A percentile compares a stretch with the other conserved stretches of the same genome.
Evolutionary conservation across 352 stramenopile species (phyloP).

Genomic region (Blastocystis sp.): DNA sequence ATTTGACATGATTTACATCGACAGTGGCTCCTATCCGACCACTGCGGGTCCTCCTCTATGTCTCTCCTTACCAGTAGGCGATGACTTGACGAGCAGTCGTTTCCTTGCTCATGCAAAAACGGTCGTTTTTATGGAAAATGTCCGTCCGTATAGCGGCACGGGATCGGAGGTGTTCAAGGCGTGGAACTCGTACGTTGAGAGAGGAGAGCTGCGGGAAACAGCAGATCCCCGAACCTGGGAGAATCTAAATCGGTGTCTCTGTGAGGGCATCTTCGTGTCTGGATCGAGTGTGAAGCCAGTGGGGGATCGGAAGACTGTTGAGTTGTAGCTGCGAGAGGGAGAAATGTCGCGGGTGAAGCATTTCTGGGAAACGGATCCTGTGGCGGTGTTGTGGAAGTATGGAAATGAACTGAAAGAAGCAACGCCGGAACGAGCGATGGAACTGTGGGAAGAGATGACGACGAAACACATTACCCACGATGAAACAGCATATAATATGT

Average conservation of each 20-base stretch:
- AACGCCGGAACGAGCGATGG: constrained; percentile 21
- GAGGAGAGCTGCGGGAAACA: constrained; percentile 20
- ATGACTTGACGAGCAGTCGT: constrained; percentile 8
- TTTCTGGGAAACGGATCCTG: constrained; percentile 50
- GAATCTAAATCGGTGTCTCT: constrained; percentile 55
- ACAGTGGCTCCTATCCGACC: constrained; percentile 42
- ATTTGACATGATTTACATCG: constrained; percentile 59
- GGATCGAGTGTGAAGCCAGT: background rate
- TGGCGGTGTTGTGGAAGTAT: constrained; percentile 52
- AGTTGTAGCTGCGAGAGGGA: background rate
- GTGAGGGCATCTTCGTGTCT: constrained; percentile 45
- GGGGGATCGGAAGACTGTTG: background rate
- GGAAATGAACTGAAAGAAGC: constrained; percentile 41
- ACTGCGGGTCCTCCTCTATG: background rate
- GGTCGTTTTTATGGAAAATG: constrained; percentile 59
- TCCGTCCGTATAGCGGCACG: constrained; percentile 46
- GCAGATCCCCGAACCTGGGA: constrained; percentile 25
- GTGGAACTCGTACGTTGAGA: constrained; percentile 25
- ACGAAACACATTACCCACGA: constrained; percentile 3
- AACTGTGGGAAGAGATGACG: constrained; percentile 50
- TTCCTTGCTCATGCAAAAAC: constrained; percentile 43
- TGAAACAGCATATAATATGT: constrained; percentile 36
- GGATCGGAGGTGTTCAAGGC: constrained; percentile 21
- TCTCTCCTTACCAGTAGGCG: background rate
- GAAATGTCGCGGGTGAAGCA: constrained; percentile 26